phyloP scores from a whole-genome alignment of 2,329 filamentous ascomycete species.

The Exophiala bonariae region DNA sequence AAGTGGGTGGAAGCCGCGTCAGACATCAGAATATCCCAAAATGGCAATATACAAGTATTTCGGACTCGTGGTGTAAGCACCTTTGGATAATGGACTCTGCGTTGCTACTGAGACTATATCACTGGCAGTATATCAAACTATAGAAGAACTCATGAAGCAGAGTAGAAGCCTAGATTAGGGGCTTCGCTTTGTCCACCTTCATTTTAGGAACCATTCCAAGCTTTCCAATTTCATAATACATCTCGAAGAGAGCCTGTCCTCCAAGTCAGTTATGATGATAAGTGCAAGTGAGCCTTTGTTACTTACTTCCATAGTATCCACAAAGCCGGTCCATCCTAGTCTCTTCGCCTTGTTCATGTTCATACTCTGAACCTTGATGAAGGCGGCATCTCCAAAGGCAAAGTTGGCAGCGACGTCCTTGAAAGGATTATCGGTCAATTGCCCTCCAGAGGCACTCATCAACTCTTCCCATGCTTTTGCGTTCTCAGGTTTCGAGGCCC shows the following conservation, averaged over 20 bases:
- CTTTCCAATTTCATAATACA: conserved; percentile 27
- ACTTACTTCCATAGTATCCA: conserved; percentile 28
- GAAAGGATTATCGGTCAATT: conserved; percentile 29
- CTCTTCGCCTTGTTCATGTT: conserved; percentile 28
- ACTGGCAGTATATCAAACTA: no score
- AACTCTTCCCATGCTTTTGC: conserved; percentile 48
- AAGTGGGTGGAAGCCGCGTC: no score
- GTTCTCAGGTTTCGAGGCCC: conserved; percentile 47
- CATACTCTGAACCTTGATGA: conserved; percentile 16
- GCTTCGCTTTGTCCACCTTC: conserved; percentile 26
- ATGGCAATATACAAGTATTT: no score
- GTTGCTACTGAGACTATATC: no score
- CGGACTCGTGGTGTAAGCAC: no score
- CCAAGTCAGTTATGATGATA: neutral
- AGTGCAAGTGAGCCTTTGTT: neutral
- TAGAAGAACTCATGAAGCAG: no score
- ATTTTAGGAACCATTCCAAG: conserved; percentile 29
- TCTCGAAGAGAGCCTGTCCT: conserved; percentile 23
- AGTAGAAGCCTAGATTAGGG: conserved; percentile 18
- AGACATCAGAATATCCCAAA: no score
- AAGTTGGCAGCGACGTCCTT: conserved; percentile 27
- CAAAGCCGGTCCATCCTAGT: conserved; percentile 30
- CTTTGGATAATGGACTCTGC: no score
- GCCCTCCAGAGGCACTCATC: conserved; percentile 37
- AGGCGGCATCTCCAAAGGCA: conserved; percentile 26